Percentiles rank a stretch among this genome's conserved stretches.
Evolutionary conservation across 768 basidiomycete genomes (phyloP).

Genomic region (Mycena pura): DNA sequence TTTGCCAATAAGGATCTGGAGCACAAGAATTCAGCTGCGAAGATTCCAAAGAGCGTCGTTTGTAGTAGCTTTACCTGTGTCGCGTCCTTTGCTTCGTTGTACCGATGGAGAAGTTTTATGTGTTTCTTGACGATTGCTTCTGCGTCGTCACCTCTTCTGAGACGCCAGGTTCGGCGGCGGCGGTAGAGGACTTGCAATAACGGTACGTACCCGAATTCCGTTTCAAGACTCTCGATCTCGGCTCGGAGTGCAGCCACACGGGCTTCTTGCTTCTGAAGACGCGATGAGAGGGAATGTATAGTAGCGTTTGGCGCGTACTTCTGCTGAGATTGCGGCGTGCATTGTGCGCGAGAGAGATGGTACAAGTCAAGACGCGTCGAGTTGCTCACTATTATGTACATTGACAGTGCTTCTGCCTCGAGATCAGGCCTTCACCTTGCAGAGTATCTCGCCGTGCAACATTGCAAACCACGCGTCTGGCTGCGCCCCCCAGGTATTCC

Average conservation of each 20-base stretch:
- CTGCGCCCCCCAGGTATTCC: conserved; percentile 34
- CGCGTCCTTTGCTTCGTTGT: conserved; percentile 86
- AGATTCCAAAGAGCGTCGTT: conserved; percentile 6
- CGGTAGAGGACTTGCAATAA: not conserved
- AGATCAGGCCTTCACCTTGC: conserved; percentile 1
- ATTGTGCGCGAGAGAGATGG: conserved; percentile 18
- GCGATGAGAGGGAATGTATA: conserved; percentile 10
- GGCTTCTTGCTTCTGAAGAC: conserved; percentile 55
- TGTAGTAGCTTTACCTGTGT: conserved; percentile 59
- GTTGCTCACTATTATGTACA: not conserved
- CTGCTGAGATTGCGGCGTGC: conserved; percentile 27
- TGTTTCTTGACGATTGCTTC: conserved; percentile 68
- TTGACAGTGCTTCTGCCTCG: not conserved
- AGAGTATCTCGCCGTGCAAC: conserved; percentile 42
- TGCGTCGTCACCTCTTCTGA: conserved; percentile 51
- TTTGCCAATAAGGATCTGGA: conserved; percentile 79
- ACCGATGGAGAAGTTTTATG: conserved; percentile 74
- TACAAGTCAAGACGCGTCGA: not conserved
- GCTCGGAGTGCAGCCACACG: conserved; percentile 53
- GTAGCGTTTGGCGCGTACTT: conserved; percentile 1
- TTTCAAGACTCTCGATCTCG: conserved; percentile 56
- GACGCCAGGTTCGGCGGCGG: not conserved
- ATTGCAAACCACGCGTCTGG: conserved; percentile 43
- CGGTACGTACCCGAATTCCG: conserved; percentile 51
- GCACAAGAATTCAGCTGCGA: not conserved